Evolutionary conservation across 78 protist species (phyloP), one percentile per base, ranked within the genome.

Genomic region (slime mould (Dictyostelium discoideum)): DNA sequence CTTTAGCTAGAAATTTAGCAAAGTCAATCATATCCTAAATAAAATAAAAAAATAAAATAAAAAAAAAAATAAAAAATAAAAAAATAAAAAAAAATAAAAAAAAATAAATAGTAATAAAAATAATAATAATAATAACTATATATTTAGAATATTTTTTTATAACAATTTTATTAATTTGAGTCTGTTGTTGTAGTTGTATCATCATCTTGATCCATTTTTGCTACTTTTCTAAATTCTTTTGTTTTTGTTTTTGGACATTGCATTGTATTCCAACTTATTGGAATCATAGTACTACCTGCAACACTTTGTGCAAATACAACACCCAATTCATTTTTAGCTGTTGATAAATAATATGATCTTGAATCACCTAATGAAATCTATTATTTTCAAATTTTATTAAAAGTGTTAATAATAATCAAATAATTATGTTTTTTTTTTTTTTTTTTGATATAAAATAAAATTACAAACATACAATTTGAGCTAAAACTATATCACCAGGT

Each of bases 301-400:
- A 87, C 81, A 77, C 96, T 87, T 29, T 82, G 81, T 20, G 98
- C 98, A 87, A 97, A 97, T n/a, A 98, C 94, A 24, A 98, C 99
- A 72, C 99, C 99, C 14, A 93, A 86, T 80, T 97, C 98, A 86
- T 98, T 97, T 57, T 79, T 57, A 29, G 99, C 99, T 13, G 98
- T 97, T 24, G 98, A 84, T 37, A 98, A 72, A 85, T 83, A 96
- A 83, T 96, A 98, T 32, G 97, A 95, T 42, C 98, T 86, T 24
- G 97, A 26, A 57, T 97, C 98, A 57, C 98, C 98, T 26, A 97
- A 96, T n/a, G 98, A 98, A 20, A 97, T 85, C 97, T 94, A 63
- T 88, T 5, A 26, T 20, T 9, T 60, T 60, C 2, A 60, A 60
- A 14, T 42, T 42, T 42, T 42, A 42, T 42, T 42, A 5, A 3